A percentile compares a stretch with the other conserved stretches of the same genome.
Conservation (phyloP, 176 grass and related monocot genomes). For the Sorghum bicolor region Sorghum_bicolor_NCBIv3 NC_012879.2:56388501-56389000, state of each 20-base stretch:
- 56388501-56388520: too few relatives aligned
- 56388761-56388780: conserved; percentile 11
- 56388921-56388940: background rate
- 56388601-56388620: background rate
- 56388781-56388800: background rate
- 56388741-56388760: background rate
- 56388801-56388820: conserved; percentile 6
- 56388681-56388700: background rate
- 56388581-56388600: background rate
- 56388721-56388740: background rate
- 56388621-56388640: background rate
- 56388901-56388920: background rate
- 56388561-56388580: background rate
- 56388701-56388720: background rate
- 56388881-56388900: background rate
- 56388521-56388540: conserved; percentile 23
- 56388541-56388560: background rate
- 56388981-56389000: background rate
- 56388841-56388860: conserved; percentile 22
- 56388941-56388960: background rate
- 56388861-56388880: background rate
- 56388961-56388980: too few relatives aligned
- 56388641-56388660: background rate
- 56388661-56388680: background rate
- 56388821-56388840: conserved; percentile 31